Evolutionary conservation across 805 yeast genomes (phyloP).

Genomic region (Candida coleopterorum): DNA sequence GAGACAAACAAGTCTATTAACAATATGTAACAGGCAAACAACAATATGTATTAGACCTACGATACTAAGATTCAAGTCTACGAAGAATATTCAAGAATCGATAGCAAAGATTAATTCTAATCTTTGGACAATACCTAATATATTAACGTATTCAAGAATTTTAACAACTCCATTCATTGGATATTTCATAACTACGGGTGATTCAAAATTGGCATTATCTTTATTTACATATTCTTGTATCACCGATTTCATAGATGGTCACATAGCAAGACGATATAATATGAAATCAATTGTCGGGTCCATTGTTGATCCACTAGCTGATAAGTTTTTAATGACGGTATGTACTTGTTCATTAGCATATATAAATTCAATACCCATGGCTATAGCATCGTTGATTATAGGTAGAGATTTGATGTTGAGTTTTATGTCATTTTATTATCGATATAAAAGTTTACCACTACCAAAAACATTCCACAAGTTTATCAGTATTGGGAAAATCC

Average conservation of each 20-base stretch:
- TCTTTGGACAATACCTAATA: constrained; percentile 79
- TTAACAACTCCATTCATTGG: constrained; percentile 82
- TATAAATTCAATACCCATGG: constrained; percentile 60
- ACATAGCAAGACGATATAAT: constrained; percentile 75
- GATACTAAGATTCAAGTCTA: too few relatives aligned
- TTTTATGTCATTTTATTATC: constrained; percentile 61
- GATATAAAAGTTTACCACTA: constrained; percentile 68
- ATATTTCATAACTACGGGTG: constrained; percentile 61
- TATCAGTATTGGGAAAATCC: constrained; percentile 69
- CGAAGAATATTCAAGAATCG: too few relatives aligned
- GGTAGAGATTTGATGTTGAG: constrained; percentile 81
- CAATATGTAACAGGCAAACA: too few relatives aligned
- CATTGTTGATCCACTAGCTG: constrained; percentile 92
- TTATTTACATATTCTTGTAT: constrained; percentile 81
- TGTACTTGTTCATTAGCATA: constrained; percentile 75
- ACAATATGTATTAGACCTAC: too few relatives aligned
- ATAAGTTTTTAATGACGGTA: constrained; percentile 81
- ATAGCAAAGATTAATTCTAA: constrained; percentile 1
- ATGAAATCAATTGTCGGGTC: constrained; percentile 82
- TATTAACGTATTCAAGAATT: constrained; percentile 78
- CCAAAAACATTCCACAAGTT: constrained; percentile 70
- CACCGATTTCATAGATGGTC: constrained; percentile 92
- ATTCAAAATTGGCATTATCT: constrained; percentile 60
- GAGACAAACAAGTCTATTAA: background rate
- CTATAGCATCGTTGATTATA: constrained; percentile 62